Conservation (phyloP, 345 rosid species). For the Aethionema arabicum region DNA sequence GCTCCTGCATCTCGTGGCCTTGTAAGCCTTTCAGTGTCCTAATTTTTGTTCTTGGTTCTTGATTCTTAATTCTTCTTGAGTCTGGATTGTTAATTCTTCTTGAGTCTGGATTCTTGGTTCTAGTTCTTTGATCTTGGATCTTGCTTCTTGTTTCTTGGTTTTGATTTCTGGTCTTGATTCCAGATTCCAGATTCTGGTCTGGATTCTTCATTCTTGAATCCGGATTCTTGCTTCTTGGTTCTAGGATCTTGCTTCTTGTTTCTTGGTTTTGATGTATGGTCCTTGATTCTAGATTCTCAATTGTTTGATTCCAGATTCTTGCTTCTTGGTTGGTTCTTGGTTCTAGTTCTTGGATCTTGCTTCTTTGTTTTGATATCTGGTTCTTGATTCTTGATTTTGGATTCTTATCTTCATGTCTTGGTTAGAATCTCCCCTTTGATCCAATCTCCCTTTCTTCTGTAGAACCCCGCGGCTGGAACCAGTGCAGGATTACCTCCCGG, state of each 20-base stretch:
- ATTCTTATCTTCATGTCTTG: background rate
- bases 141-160: background rate
- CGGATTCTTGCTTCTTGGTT: background rate
- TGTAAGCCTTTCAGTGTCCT: slow-evolving; percentile 8
- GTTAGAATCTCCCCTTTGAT: background rate
- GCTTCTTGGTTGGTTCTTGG: no score
- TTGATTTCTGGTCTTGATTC: background rate
- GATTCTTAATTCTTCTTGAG: background rate
- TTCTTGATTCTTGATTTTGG: background rate
- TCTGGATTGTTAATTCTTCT: background rate
- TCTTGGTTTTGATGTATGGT: background rate
- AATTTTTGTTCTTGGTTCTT: background rate
- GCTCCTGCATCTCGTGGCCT: slow-evolving; percentile 70
- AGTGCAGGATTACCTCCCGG: slow-evolving; percentile 64
- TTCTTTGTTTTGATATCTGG: background rate
- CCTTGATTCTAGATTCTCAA: no score
- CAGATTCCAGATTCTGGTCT: background rate
- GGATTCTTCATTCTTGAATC: background rate
- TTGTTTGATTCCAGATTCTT: no score
- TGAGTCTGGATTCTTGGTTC: background rate
- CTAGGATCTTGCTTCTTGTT: background rate
- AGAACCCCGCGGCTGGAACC: slow-evolving; percentile 69
- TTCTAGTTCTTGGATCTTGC: background rate
- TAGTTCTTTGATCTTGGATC: no score
- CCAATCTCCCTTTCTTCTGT: background rate